Evolutionary conservation across 73 alveolate genomes (phyloP).

Genomic region (Paramecium tetraurelia): DNA sequence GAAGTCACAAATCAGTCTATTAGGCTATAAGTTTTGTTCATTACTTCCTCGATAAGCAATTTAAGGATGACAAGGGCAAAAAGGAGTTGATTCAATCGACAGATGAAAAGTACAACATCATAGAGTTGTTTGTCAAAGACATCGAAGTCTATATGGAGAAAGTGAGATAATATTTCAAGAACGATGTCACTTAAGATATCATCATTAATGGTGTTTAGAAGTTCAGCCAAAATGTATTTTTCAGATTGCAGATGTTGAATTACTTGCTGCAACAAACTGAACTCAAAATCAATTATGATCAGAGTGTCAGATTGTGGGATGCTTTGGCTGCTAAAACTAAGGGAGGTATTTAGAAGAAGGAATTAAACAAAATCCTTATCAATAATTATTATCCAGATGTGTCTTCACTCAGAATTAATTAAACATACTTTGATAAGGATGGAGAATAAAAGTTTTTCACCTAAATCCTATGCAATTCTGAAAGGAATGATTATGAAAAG

Average conservation of each 20-base stretch:
- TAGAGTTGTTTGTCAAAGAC: conserved; percentile 32
- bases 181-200: not conserved
- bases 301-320: conserved; percentile 25
- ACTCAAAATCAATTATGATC: not conserved
- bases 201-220: not conserved
- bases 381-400: not conserved
- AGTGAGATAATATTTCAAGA: not conserved
- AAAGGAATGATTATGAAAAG: conserved; percentile 18
- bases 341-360: not conserved
- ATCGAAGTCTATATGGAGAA: conserved; percentile 35
- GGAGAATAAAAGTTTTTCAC: not conserved
- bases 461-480: not conserved
- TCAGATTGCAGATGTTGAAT: conserved; percentile 12
- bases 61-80: not conserved
- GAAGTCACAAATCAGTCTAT: not conserved
- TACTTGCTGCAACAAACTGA: not conserved
- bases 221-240: not conserved
- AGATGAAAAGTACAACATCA: not conserved
- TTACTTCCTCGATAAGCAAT: not conserved
- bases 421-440: not conserved
- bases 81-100: not conserved
- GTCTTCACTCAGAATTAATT: not conserved
- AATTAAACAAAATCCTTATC: conserved; percentile 16
- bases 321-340: conserved; percentile 13
- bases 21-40: conserved; percentile 16